Evolutionary conservation across 2,329 filamentous ascomycete species (phyloP), one percentile per base, ranked within the genome.

Genomic region (Xylariaceae sp.): DNA sequence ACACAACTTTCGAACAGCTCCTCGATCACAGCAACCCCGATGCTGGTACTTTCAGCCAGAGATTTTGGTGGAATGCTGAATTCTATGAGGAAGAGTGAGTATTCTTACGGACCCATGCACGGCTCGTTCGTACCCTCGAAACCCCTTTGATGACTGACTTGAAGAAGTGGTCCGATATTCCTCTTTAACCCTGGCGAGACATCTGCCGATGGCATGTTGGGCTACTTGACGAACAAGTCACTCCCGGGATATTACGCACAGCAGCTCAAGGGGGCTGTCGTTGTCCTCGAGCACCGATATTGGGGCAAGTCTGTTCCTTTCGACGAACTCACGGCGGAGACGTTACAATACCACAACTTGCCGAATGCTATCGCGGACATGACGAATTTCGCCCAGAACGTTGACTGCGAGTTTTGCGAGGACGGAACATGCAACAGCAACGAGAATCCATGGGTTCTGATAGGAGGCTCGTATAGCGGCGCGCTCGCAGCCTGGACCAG

Each of bases 391-490:
- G 59, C 59, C 19, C 47, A 55, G 37, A 51, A 63, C 33, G 68
- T 67, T 8, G 48, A 63, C 13, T 57, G 73, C 11, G 61, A 65
- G 0, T 72, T 71, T 43, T 68, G 69, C 40, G 55, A 56, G 1
- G 55, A 29, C 60, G 37, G 52, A 55, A 30, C 54, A 48, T 66
- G 60, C 42, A 66, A 69, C 30, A 66, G 69, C 8, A 55, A 63
- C 13, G 61, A 66, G 19, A 68, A 71, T 12, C 72, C 74, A 0
- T 78, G 74, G 73, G 64, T 77, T n/a, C 57, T 74, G 24, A 59
- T 69, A 17, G 73, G 73, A 7, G 74, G 70, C 7, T 74, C 70
- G 3, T 77, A 77, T 46, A 68, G 68, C 24, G 73, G 73, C 28
- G 72, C 70, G 7, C 60, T 76, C 6, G 56, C 72, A 3, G 71